Base-by-base conservation (phyloP, 306 rosid genomes). In the Crataegus laevigata region DNA sequence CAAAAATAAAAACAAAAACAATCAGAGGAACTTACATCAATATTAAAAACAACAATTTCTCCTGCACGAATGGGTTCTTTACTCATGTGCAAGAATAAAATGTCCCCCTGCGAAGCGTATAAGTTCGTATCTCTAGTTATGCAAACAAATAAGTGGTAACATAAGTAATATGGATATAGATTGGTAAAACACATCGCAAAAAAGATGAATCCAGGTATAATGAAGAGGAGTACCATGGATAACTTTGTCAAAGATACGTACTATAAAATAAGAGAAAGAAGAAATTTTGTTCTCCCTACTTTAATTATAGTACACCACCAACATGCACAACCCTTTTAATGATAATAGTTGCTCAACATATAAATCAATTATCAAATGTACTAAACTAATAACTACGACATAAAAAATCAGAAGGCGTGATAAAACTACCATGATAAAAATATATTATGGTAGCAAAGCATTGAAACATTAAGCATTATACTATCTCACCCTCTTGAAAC, bases 1-100 rank as follows among this genome's bases (percentile, higher is more conserved):
- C 54, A 21, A 75, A 75, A 24, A 1, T n/a, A 8, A 25, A 63
- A 25, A 62, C 19, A 45, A 66, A 29, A 43, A 0, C 25, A 76
- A 52, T 1, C 15, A 50, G 38, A 28, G 61, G 55, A 69, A 71
- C 98, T 87, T 85, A 94, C 98, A 78, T 91, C 97, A 26, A 90
- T 87, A 75, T 94, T 91, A 68, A 94, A 94, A 18, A 94, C 98
- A 73, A 94, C 98, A 87, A 94, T 94, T 83, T 94, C 98, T 79
- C 98, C 98, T 0, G 98, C 90, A 61, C 98, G 93, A 79, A 94
- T 94, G 47, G 98, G 98, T 67, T 90, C 97, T 55, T 88, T 86
- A 82, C 87, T 89, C 97, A 94, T 90, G 89, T 86, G 97, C 79
- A 94, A 84, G 83, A 94, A 94, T 68, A 91, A 87, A 79, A 94